Conservation (phyloP, 2,329 filamentous ascomycete species). For the Fusarium piperis region DNA sequence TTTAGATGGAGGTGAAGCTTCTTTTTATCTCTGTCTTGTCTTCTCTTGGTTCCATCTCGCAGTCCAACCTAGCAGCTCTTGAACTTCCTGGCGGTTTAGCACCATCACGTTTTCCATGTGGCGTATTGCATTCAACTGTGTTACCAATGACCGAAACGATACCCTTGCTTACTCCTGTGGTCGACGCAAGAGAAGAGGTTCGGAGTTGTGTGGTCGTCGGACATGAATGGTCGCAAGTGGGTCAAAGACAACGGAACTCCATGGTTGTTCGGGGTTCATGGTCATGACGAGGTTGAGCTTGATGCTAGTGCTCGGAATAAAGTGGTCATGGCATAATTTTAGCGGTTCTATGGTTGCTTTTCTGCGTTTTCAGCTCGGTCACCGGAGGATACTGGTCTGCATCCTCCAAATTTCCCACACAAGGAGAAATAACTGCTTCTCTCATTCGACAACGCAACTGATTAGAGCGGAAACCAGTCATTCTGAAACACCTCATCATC, state of each 20-base stretch:
- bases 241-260: not conserved
- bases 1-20: not conserved
- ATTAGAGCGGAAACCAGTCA: not conserved
- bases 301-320: not conserved
- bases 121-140: not conserved
- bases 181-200: not conserved
- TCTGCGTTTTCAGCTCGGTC: not conserved
- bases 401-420: not conserved
- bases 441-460: not conserved
- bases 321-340: not conserved
- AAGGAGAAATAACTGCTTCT: not conserved
- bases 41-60: not conserved
- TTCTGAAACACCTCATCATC: fast-evolving
- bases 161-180: not conserved
- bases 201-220: not conserved
- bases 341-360: not conserved
- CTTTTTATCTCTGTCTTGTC: not conserved
- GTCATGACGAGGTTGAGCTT: not conserved
- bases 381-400: not conserved
- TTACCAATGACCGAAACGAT: not conserved
- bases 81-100: not conserved
- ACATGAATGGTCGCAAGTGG: not conserved
- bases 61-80: not conserved
- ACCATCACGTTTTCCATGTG: not conserved
- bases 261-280: not conserved